These are phyloP conservation scores for Clonostachys rhizophaga DNA, from an alignment of 2,329 filamentous ascomycete genomes.

Conservation along the genomic window DNA sequence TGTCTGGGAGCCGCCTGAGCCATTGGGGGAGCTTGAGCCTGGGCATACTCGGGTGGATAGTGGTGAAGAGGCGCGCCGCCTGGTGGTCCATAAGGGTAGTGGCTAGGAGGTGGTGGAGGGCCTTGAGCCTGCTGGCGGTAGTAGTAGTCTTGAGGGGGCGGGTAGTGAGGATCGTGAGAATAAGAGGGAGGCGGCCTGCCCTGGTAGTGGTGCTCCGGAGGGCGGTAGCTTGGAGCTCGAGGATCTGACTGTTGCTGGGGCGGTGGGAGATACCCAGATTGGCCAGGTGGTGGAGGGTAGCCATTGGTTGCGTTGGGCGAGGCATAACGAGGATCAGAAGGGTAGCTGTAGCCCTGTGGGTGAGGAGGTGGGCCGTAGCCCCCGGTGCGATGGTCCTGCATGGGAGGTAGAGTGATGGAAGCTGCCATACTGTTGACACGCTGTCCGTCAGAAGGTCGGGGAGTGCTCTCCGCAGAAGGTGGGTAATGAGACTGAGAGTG, in stretches of 20 bases:
- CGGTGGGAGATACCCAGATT: constrained; percentile 27
- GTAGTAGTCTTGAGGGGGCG: constrained; percentile 22
- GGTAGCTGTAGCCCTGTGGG: constrained; percentile 23
- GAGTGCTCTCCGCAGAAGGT: constrained; percentile 16
- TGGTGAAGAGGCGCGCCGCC: constrained; percentile 12
- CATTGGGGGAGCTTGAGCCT: constrained; percentile 27
- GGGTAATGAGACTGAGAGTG: constrained; percentile 16
- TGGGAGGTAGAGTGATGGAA: constrained; percentile 42
- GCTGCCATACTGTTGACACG: constrained; percentile 32
- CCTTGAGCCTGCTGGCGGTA: constrained; percentile 21
- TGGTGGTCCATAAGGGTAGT: constrained; percentile 7
- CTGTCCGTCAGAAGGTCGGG: constrained; percentile 26
- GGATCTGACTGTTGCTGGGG: constrained; percentile 27
- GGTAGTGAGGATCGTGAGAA: constrained; percentile 25
- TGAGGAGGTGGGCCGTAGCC: constrained; percentile 22
- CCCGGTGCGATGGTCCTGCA: constrained; percentile 36
- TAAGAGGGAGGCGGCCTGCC: constrained; percentile 21
- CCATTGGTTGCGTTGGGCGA: constrained; percentile 40
- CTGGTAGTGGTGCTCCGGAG: constrained; percentile 31
- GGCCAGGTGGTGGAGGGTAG: constrained; percentile 31
- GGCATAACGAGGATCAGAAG: constrained; percentile 30
- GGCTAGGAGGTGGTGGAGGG: constrained; percentile 16
- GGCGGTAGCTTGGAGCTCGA: constrained; percentile 26
- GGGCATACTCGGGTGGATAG: constrained; percentile 23
- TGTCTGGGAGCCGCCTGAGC: constrained; percentile 51